These are phyloP conservation scores for Brassica incana DNA, from an alignment of 345 rosid species.

Conservation along the genomic window DNA sequence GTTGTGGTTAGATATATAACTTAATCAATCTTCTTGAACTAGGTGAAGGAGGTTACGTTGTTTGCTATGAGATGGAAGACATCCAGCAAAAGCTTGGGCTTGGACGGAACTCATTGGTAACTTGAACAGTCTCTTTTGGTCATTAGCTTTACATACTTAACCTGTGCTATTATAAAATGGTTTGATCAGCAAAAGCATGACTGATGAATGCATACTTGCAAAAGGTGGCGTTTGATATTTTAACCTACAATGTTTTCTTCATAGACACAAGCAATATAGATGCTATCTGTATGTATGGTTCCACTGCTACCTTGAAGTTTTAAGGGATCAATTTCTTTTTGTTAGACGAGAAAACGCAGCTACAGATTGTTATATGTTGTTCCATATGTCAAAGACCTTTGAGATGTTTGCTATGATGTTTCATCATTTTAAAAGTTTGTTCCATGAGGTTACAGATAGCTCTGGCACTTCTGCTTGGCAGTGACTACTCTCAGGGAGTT, in stretches of 20 bases:
- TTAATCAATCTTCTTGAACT: slow-evolving; percentile 39
- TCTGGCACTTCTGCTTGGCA: slow-evolving; percentile 82
- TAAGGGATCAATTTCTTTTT: neutral
- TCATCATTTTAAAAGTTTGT: neutral
- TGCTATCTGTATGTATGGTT: neutral
- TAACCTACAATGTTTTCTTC: slow-evolving; percentile 1
- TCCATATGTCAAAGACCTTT: neutral
- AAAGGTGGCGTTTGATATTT: neutral
- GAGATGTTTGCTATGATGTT: neutral
- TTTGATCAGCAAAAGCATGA: neutral
- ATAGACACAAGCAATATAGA: neutral
- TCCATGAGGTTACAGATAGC: slow-evolving; percentile 54
- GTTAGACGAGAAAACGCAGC: neutral
- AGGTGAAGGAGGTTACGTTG: slow-evolving; percentile 85
- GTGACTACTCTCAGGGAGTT: slow-evolving; percentile 86
- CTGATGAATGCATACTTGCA: slow-evolving; percentile 3
- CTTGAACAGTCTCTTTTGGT: slow-evolving; percentile 23
- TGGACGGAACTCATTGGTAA: slow-evolving; percentile 92
- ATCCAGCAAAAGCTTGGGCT: slow-evolving; percentile 78
- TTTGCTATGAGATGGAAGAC: slow-evolving; percentile 92
- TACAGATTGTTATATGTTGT: neutral
- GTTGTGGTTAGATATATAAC: slow-evolving; percentile 6
- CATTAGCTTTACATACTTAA: slow-evolving; percentile 16
- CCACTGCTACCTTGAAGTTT: slow-evolving; percentile 14
- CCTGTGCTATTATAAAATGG: neutral